Evolutionary conservation across 164 flowering plant species (phyloP).

Genomic region (Magnolia officinalis): DNA sequence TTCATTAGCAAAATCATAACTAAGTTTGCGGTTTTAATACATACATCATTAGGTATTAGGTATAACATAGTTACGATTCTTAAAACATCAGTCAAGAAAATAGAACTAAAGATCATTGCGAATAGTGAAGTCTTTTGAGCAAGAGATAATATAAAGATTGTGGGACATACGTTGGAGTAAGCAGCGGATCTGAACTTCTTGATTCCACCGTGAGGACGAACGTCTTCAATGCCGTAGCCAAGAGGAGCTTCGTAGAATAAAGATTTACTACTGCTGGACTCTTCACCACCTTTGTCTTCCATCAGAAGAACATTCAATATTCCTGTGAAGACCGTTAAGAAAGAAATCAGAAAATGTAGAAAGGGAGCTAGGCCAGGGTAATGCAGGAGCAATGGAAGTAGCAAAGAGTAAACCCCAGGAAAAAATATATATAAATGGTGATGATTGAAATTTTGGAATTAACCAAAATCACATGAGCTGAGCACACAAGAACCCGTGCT

Average conservation of each 20-base stretch:
- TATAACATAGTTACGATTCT: too few species aligned
- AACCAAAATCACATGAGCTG: too few species aligned
- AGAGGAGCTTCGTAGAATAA: conserved; percentile 42
- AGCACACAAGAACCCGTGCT: too few species aligned
- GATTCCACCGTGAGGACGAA: conserved; percentile 42
- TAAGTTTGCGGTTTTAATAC: background rate
- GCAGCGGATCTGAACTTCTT: conserved; percentile 45
- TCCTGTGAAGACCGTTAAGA: background rate
- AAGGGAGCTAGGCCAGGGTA: background rate
- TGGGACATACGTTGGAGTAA: conserved; percentile 37
- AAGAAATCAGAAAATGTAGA: too few species aligned
- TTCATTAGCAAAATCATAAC: background rate
- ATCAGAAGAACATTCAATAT: conserved; percentile 39
- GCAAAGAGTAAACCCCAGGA: too few species aligned
- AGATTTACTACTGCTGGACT: conserved; percentile 30
- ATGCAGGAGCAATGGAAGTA: too few species aligned
- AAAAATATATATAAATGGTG: too few species aligned
- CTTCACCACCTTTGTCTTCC: conserved; percentile 39
- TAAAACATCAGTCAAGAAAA: too few species aligned
- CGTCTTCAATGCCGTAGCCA: conserved; percentile 44
- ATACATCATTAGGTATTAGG: too few species aligned
- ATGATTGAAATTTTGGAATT: too few species aligned
- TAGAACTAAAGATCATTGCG: background rate
- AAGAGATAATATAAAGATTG: background rate
- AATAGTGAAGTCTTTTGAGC: background rate